Percentiles rank a stretch among this genome's conserved stretches.
Evolutionary conservation across 768 basidiomycete species (phyloP).

Genomic region (Amylocystis lapponica): DNA sequence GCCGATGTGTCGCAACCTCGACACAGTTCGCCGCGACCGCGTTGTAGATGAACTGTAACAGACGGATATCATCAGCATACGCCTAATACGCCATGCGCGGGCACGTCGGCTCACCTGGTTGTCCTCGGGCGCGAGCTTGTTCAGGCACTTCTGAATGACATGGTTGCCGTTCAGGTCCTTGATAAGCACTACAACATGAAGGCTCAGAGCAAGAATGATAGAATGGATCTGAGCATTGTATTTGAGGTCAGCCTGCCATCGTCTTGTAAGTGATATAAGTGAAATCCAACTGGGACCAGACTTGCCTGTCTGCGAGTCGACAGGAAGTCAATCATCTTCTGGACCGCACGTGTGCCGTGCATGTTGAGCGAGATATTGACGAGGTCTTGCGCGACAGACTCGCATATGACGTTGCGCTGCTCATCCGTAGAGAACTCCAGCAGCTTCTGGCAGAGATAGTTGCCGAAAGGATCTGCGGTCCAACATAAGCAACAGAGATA

Average conservation of each 20-base stretch:
- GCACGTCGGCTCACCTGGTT: conserved; percentile 63
- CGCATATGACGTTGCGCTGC: conserved; percentile 93
- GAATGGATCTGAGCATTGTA: conserved; percentile 92
- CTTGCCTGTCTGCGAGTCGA: conserved; percentile 90
- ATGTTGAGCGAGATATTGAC: conserved; percentile 99
- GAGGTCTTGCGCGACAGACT: conserved; percentile 94
- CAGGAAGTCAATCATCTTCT: conserved; percentile 99
- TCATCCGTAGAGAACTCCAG: conserved; percentile 97
- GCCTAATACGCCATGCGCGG: too few relatives aligned
- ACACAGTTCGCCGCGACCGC: conserved; percentile 98
- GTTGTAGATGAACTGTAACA: conserved; percentile 89
- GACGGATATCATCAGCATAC: not conserved
- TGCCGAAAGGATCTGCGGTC: conserved; percentile 88
- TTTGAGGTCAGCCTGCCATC: conserved; percentile 68
- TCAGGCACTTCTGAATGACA: conserved; percentile 98
- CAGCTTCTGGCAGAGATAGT: conserved; percentile 97
- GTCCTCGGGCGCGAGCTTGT: conserved; percentile 96
- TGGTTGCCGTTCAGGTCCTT: conserved; percentile 97
- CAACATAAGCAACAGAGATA: not conserved
- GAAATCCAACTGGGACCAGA: conserved; percentile 26
- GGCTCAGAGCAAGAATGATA: conserved; percentile 92
- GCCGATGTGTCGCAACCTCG: conserved; percentile 96
- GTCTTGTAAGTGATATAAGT: conserved; percentile 48
- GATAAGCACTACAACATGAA: conserved; percentile 98
- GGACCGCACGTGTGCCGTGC: conserved; percentile 98